Conservation (phyloP, 148 eudicot species). For the Chenopodium suecicum region DNA sequence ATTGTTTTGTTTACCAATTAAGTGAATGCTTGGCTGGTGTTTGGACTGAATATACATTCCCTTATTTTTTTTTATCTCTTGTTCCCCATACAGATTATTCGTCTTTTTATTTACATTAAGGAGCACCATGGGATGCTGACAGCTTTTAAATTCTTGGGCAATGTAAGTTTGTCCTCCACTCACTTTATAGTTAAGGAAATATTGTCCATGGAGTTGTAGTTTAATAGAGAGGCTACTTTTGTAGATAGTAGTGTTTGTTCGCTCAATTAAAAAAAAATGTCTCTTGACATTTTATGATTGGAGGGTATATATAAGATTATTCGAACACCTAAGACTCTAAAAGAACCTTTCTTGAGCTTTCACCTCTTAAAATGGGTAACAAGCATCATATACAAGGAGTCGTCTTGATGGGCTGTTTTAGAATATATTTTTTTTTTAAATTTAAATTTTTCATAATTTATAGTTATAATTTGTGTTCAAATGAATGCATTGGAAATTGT, state of each 20-base stretch:
- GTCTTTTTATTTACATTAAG: conserved; percentile 65
- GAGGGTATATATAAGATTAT: background rate
- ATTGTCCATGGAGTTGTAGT: conserved; percentile 4
- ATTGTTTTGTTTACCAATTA: background rate
- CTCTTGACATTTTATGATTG: background rate
- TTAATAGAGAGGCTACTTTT: background rate
- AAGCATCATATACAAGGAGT: background rate
- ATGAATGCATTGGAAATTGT: too few species aligned
- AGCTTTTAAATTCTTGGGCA: conserved; percentile 88
- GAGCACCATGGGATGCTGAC: conserved; percentile 72
- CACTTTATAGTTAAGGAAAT: background rate
- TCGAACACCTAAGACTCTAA: background rate
- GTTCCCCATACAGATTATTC: conserved; percentile 64
- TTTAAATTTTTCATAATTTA: too few species aligned
- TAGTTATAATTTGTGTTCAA: too few species aligned
- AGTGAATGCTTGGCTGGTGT: background rate
- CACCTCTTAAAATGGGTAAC: background rate
- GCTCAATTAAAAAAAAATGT: background rate
- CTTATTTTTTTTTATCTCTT: conserved; percentile 14
- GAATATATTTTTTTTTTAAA: too few species aligned
- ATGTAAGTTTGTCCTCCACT: conserved; percentile 45
- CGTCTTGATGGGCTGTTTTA: too few species aligned
- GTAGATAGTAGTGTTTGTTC: background rate
- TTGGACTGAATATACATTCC: background rate
- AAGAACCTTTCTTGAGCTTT: background rate